Conservation (phyloP, 495 filamentous ascomycete species). For the Friedmanniomyces endolithicus region DNA sequence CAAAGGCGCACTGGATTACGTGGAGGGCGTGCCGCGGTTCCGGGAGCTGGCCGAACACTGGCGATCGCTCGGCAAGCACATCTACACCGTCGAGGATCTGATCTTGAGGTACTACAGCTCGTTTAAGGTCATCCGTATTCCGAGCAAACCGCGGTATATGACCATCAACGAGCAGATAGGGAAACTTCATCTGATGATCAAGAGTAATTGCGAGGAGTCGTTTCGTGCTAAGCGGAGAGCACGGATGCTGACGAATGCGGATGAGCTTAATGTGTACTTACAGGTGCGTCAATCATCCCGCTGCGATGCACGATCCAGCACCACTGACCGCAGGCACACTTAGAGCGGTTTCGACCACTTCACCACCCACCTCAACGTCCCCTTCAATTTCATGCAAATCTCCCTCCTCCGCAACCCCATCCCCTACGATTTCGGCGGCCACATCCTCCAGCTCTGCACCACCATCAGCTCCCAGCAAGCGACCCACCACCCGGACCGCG, state of each 20-base stretch:
- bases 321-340: neutral
- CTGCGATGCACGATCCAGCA: neutral
- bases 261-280: constrained; percentile 40
- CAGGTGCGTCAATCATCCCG: constrained; percentile 14
- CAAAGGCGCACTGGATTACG: constrained; percentile 12
- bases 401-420: constrained; percentile 36
- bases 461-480: constrained; percentile 31
- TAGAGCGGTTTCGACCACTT: constrained; percentile 45
- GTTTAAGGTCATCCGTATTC: constrained; percentile 39
- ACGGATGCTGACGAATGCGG: constrained; percentile 38
- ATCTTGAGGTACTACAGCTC: constrained; percentile 43
- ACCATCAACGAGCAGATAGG: constrained; percentile 39
- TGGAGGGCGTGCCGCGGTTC: constrained; percentile 18
- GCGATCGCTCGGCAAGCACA: constrained; percentile 22
- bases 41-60: constrained; percentile 25
- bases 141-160: constrained; percentile 33
- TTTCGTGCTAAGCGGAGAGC: constrained; percentile 31
- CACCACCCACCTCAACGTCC: constrained; percentile 35
- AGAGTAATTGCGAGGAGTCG: constrained; percentile 29
- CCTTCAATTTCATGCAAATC: constrained; percentile 45
- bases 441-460: constrained; percentile 41
- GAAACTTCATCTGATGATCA: constrained; percentile 36
- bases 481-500: constrained; percentile 20
- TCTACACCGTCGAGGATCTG: constrained; percentile 37
- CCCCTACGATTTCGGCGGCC: constrained; percentile 39